Evolutionary conservation across 352 stramenopile species (phyloP), one percentile per base, ranked within the genome.

Genomic region (Thalassiosira exigua): DNA sequence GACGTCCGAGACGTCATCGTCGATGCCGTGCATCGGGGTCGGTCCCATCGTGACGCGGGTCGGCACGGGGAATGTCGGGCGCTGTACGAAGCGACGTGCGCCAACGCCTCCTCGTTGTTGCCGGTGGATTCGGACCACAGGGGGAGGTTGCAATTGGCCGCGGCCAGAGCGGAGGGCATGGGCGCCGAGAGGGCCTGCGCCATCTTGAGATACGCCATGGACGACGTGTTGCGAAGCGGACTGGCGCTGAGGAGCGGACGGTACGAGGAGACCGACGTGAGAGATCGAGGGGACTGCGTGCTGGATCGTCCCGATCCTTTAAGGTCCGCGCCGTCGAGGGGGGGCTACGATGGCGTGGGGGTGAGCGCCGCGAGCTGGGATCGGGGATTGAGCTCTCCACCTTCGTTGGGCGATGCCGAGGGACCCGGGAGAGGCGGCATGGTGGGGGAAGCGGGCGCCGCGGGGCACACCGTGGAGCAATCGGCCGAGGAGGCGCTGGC

Each of bases 171-270:
- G 11, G 84, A 91, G 69, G 81, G 69, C 17, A 91, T 93, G 85
- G 80, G 51, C 56, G 57, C 81, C 0, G 88, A 93, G 64, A 36
- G 88, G 19, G 83, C 78, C 0, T 91, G 83, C 79, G 85, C 83
- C 42, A 93, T 93, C 72, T 69, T 93, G n/a, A 48, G 79, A 32
- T 93, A 93, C 79, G 86, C 85, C 46, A 93, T 93, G 88, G 88
- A 93, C 48, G 85, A 93, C 79, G 88, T 93, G 0, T 51, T 93
- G 24, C 60, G 88, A 65, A 85, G 67, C 19, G 86, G 88, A 52
- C 54, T 91, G 11, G 72, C 22, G 7, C 58, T 82, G 48, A 59
- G 74, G 27, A 39, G 60, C 32, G 61, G 74, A 2, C 71, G 30
- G 24, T 65, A 73, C 51, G 32, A 56, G 32, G 68, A 83, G 7